Base-by-base conservation (phyloP, 352 stramenopile genomes). In the Pythium aquatile region DNA sequence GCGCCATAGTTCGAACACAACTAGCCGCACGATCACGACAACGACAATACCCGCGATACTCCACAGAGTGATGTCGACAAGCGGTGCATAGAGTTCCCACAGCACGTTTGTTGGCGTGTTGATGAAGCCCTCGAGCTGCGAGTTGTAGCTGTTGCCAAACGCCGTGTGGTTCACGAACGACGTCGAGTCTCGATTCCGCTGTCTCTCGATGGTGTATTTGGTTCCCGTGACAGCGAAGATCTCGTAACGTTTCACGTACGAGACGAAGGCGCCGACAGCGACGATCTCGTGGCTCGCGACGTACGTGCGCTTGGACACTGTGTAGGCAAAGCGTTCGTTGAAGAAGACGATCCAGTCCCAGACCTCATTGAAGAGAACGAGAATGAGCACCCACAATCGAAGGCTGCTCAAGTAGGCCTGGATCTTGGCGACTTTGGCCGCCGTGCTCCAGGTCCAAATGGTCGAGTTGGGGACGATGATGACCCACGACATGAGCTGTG, bases 401-500 rank as follows among this genome's bases (percentile, higher is more conserved):
- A 68, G 47, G 26, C 44, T 63, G 13, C 46, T 59, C 24, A 68
- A 48, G 46, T 63, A 63, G 0, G 54, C 54, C 48, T 69, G 63
- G 46, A 69, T 24, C 40, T 69, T 63, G 33, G 46, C 54, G 44
- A 59, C 24, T 20, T 48, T 24, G 13, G 55, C 52, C 20, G 32
- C 55, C 35, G 49, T 55, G 55, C 20, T 54, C 55, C 63, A 69
- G 46, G 63, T 69, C 6, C 46, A 69, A 33, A 64, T 64, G 48
- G 56, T 60, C 61, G 61, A 62, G 14, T 69, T 69, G 29, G 63
- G 55, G 3, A 69, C n/a, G 20, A 69, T 47, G 17, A 69, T 39
- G 28, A 69, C n/a, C 63, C 63, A 69, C 20, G 49, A 64, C 16
- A 69, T 10, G 2, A 57, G 10, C 56, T 69, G 63, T 7, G 63